Evolutionary conservation across 345 rosid species (phyloP), one percentile per base, ranked within the genome.

Genomic region (Pistacia integerrima): DNA sequence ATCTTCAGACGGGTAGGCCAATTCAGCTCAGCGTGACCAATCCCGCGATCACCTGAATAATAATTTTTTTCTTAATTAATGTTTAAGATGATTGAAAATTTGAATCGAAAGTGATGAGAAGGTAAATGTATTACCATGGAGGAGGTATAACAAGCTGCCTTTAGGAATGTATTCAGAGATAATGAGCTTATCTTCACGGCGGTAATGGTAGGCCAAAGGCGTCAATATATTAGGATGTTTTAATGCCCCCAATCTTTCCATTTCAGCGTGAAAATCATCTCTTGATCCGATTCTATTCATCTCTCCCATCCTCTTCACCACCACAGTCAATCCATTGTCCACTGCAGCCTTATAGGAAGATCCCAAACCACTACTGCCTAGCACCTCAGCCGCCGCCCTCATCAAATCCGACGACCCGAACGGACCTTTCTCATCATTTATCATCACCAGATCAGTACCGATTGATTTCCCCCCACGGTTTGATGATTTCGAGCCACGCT

Each of bases 341-440:
- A 95, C 83, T 20, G 79, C 84, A 0, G 99, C 99, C 85, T 92
- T 95, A 33, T 95, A 95, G 5, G 98, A 91, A 54, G 99, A 95
- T 56, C 99, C 98, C 67, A 95, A 74, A 12, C 94, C 88, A 36
- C 99, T 96, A 55, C 88, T 95, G 28, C 98, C 99, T 3, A 95
- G 78, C 69, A 92, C 96, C 80, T 93, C 97, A 0, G 99, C 99
- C 1, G 96, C 90, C 1, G 99, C 97, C 79, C 88, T 93, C 98
- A 95, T 95, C 76, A 95, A 79, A 85, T 95, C 98, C 0, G 89
- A 82, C 81, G 93, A 80, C 64, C 91, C 91, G 14, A 95, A 93
- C 0, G 82, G 59, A 30, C 90, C 94, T 79, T 82, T 95, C 4
- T 93, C 97, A 11, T 66, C 84, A 38, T 90, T 90, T 51, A 95